These are phyloP conservation scores for Erigeron philadelphicus DNA, from an alignment of 140 eudicot species.

Conservation along the genomic window DNA sequence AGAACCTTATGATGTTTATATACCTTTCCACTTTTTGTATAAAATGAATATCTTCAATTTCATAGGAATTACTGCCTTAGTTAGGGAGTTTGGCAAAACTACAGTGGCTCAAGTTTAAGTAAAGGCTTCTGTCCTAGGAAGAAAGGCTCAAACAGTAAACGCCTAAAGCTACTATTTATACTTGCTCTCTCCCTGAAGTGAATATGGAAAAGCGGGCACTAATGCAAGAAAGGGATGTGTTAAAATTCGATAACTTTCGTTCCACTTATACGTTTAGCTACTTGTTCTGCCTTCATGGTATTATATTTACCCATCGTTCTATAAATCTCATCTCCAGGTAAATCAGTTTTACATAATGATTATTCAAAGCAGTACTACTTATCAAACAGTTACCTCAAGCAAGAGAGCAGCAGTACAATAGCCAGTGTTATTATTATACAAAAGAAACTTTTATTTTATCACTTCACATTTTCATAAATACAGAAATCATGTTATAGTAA, in stretches of 20 bases:
- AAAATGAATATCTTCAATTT: too few relatives aligned
- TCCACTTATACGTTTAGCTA: background rate
- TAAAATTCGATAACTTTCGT: background rate
- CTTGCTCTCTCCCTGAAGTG: too few relatives aligned
- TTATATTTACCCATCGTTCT: background rate
- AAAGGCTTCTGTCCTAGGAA: too few relatives aligned
- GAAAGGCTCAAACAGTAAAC: too few relatives aligned
- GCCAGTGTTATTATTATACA: background rate
- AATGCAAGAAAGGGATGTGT: background rate
- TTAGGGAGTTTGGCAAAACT: too few relatives aligned
- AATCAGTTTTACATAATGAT: background rate
- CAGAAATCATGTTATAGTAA: background rate
- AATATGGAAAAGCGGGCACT: too few relatives aligned
- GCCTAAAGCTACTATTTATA: too few relatives aligned
- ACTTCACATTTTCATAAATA: background rate
- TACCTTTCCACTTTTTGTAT: too few relatives aligned
- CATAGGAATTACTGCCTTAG: too few relatives aligned
- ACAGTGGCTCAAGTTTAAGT: too few relatives aligned
- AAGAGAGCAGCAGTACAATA: background rate
- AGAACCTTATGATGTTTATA: too few relatives aligned
- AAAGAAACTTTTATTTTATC: background rate
- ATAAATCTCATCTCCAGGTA: background rate
- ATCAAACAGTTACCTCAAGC: background rate
- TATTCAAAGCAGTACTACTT: background rate
- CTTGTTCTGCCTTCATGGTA: background rate